phyloP scores from a whole-genome alignment of 371 early-diverging fungal species.

The Lichtheimia corymbifera region DNA sequence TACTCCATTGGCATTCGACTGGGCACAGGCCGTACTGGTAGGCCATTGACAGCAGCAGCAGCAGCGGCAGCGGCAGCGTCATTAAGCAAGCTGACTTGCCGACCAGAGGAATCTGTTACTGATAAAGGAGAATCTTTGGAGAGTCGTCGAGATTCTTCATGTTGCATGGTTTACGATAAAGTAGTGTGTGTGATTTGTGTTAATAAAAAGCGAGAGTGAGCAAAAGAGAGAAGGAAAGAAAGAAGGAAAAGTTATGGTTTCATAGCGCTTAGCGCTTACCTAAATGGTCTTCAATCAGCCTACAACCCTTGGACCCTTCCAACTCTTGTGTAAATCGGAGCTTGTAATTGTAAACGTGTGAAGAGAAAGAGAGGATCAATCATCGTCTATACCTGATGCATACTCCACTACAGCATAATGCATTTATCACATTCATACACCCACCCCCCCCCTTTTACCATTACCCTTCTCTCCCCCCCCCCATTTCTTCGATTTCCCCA shows the following conservation, averaged over 20 bases:
- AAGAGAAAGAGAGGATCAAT: too few relatives aligned
- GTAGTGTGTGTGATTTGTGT: constrained; percentile 4
- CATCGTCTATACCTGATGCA: too few relatives aligned
- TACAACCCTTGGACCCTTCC: too few relatives aligned
- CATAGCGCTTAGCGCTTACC: neutral
- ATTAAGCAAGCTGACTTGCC: constrained; percentile 30
- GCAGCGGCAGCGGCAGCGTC: constrained; percentile 9
- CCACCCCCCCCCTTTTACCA: too few relatives aligned
- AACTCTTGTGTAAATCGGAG: too few relatives aligned
- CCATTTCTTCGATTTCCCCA: too few relatives aligned
- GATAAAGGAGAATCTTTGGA: constrained; percentile 20
- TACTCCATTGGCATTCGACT: constrained; percentile 6
- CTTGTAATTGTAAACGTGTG: too few relatives aligned
- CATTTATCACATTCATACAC: too few relatives aligned
- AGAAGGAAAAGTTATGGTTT: constrained; percentile 14
- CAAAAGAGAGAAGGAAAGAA: constrained; percentile 3
- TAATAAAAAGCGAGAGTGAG: constrained; percentile 8
- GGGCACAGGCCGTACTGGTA: neutral
- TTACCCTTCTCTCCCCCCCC: too few relatives aligned
- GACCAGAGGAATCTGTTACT: constrained; percentile 28
- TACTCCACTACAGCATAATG: too few relatives aligned
- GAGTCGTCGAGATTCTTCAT: constrained; percentile 13
- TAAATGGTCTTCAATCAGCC: too few relatives aligned
- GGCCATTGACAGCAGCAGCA: neutral
- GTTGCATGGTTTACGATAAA: constrained; percentile 7